Conservation (phyloP, 1,284 basidiomycete genomes). For the Cerrena zonata region DNA sequence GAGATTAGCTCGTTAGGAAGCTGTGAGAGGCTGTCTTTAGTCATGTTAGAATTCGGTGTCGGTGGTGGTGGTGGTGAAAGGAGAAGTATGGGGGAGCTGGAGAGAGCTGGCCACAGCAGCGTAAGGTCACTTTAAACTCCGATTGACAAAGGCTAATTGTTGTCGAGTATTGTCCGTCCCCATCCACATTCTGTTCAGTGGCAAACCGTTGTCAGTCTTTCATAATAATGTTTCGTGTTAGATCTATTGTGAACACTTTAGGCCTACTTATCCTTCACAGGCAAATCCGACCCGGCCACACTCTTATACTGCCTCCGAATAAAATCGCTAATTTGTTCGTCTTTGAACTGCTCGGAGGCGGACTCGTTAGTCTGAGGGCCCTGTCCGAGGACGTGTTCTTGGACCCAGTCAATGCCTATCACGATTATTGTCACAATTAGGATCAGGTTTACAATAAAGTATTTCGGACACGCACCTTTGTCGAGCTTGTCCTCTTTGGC, state of each 20-base stretch:
- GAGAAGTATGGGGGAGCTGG: no score
- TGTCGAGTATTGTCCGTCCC: no score
- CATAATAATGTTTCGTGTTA: no score
- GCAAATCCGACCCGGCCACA: constrained; percentile 26
- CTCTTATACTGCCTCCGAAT: constrained; percentile 28
- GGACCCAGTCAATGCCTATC: constrained; percentile 36
- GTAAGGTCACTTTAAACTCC: no score
- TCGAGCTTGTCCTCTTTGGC: constrained; percentile 25
- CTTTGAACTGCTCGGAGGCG: constrained; percentile 36
- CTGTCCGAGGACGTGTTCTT: constrained; percentile 35
- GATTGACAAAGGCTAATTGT: no score
- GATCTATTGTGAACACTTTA: no score
- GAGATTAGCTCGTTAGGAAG: neutral
- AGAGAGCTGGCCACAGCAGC: no score
- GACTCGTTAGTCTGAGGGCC: constrained; percentile 36
- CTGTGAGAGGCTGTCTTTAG: neutral
- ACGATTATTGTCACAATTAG: constrained; percentile 3
- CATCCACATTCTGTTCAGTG: no score
- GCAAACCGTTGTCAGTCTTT: no score
- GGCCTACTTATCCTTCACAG: constrained; percentile 23
- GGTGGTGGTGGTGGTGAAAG: no score
- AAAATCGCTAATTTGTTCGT: constrained; percentile 33
- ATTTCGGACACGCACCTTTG: constrained; percentile 13
- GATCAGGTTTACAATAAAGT: no score
- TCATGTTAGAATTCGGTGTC: neutral